These are phyloP conservation scores for Trichoderma sp. DNA, from an alignment of 2,329 filamentous ascomycete genomes.

Conservation along the genomic window DNA sequence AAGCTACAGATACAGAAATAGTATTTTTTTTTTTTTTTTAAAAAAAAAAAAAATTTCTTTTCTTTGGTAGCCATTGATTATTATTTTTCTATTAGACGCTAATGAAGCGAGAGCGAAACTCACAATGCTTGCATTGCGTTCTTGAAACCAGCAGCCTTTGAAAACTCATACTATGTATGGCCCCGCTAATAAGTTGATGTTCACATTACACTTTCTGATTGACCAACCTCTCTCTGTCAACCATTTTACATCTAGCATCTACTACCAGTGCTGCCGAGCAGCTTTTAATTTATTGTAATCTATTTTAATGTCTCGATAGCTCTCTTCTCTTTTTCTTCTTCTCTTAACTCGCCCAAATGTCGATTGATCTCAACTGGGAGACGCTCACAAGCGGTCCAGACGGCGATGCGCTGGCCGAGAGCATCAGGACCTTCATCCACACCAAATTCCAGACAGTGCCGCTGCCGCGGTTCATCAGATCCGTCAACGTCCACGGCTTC, in stretches of 20 bases:
- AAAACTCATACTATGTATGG: background rate
- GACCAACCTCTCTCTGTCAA: background rate
- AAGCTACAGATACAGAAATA: background rate
- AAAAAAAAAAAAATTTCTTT: too few relatives aligned
- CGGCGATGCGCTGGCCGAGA: slow-evolving; percentile 79
- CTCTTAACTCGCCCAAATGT: slow-evolving; percentile 63
- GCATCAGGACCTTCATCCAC: slow-evolving; percentile 91
- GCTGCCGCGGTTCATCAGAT: slow-evolving; percentile 94
- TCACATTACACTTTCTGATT: background rate
- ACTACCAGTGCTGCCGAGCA: background rate
- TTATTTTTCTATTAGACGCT: background rate
- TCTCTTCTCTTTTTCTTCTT: background rate
- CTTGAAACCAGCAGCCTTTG: background rate
- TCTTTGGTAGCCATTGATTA: background rate
- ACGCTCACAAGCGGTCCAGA: slow-evolving; percentile 87
- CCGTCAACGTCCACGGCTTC: slow-evolving; percentile 92
- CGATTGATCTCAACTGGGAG: slow-evolving; percentile 97
- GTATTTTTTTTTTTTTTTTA: background rate
- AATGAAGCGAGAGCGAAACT: background rate
- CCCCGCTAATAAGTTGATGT: slow-evolving; percentile 1
- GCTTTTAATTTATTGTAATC: background rate
- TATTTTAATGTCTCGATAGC: background rate
- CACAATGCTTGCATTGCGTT: background rate
- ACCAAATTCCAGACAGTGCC: slow-evolving; percentile 91
- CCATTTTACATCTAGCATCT: background rate